Evolutionary conservation across 2,329 filamentous ascomycete species (phyloP).

Genomic region (Colletotrichum brevisporum): DNA sequence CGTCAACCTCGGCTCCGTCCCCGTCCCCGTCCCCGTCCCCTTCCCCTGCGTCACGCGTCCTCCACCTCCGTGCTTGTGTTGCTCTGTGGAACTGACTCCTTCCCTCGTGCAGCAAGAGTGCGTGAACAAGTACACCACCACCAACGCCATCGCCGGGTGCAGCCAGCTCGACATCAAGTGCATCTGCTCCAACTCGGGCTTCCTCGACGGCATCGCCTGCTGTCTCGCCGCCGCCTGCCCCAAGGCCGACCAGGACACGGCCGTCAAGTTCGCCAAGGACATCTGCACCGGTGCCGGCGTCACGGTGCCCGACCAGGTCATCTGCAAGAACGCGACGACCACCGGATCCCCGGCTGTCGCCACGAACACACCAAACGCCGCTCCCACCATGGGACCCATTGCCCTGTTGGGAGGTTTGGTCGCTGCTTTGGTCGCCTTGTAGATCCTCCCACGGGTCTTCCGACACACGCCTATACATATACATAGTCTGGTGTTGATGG

Average conservation of each 20-base stretch:
- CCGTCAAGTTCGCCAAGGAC: conserved; percentile 54
- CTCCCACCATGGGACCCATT: conserved; percentile 29
- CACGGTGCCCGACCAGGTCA: conserved; percentile 52
- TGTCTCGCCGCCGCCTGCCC: conserved; percentile 55
- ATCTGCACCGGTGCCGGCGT: conserved; percentile 56
- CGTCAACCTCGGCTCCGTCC: conserved; percentile 41
- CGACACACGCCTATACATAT: neutral
- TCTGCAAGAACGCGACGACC: conserved; percentile 47
- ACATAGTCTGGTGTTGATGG: too few species aligned
- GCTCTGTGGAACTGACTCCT: conserved; percentile 43
- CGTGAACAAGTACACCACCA: conserved; percentile 51
- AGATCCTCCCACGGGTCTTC: neutral
- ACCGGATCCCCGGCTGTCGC: conserved; percentile 24
- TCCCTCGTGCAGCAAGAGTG: conserved; percentile 45
- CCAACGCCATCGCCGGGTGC: conserved; percentile 55
- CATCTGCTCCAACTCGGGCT: conserved; percentile 57
- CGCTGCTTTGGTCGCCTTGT: conserved; percentile 34
- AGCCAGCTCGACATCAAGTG: conserved; percentile 55
- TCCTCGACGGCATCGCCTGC: conserved; percentile 58
- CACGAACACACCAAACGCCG: conserved; percentile 30
- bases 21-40: neutral
- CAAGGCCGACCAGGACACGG: conserved; percentile 48
- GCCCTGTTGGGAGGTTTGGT: conserved; percentile 37
- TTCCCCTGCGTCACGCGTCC: conserved; percentile 7
- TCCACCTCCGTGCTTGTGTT: neutral